A percentile compares a stretch with the other conserved stretches of the same genome.
Evolutionary conservation across 148 eudicot genomes (phyloP).

Genomic region (Suaeda aralocaspica): DNA sequence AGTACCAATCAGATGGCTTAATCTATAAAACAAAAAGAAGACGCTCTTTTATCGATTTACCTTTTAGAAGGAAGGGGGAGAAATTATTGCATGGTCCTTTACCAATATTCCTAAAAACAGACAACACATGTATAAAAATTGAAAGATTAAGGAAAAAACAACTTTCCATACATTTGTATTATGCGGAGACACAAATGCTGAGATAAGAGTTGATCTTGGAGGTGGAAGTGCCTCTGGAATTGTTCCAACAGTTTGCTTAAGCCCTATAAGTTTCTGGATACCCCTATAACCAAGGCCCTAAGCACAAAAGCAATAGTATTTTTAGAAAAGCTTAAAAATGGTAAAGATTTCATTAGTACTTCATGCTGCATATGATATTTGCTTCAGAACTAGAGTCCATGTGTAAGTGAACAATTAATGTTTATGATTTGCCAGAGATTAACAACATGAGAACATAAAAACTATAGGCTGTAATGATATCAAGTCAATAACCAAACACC

Average conservation of each 20-base stretch:
- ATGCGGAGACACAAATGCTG: slow-evolving; percentile 54
- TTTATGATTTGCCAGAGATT: background rate
- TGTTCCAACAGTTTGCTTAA: slow-evolving; percentile 68
- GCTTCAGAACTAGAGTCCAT: background rate
- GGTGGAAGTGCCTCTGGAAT: slow-evolving; percentile 66
- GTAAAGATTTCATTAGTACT: background rate
- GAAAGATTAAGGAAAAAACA: slow-evolving; percentile 6
- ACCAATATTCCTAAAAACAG: background rate
- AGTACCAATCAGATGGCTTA: no score
- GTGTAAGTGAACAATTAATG: background rate
- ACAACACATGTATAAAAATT: background rate
- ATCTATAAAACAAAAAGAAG: no score
- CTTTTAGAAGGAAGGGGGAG: no score
- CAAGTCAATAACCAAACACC: background rate
- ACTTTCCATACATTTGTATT: slow-evolving; percentile 45
- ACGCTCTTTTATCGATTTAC: no score
- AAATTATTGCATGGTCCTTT: no score
- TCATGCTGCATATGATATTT: background rate
- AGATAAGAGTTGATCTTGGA: slow-evolving; percentile 54
- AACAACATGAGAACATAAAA: background rate
- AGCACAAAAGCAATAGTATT: background rate
- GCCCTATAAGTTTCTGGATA: slow-evolving; percentile 66
- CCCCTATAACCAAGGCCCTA: slow-evolving; percentile 66
- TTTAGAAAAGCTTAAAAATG: background rate
- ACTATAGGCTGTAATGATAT: background rate